Conservation (phyloP, 371 early-diverging fungal species). For the Mucor indicus region DNA sequence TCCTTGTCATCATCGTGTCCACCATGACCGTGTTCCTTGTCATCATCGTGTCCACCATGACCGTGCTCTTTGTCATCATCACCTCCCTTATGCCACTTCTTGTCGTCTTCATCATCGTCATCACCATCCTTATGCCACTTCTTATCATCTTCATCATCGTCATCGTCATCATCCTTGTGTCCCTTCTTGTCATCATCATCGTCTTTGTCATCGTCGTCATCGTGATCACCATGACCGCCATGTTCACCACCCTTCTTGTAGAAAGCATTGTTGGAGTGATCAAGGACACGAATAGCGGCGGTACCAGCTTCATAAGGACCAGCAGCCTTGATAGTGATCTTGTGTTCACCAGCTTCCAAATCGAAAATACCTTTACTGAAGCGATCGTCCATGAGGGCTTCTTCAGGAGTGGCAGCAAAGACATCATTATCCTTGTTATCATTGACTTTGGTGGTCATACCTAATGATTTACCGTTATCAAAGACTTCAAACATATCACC, state of each 20-base stretch:
- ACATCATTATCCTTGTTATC: constrained; percentile 20
- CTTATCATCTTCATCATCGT: too few species aligned
- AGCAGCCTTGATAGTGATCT: constrained; percentile 40
- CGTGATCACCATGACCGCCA: too few species aligned
- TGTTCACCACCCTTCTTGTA: constrained; percentile 24
- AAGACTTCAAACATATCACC: constrained; percentile 45
- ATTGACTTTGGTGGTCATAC: constrained; percentile 33
- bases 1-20: too few species aligned
- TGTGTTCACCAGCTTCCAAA: constrained; percentile 38
- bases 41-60: too few species aligned
- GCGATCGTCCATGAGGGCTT: constrained; percentile 37
- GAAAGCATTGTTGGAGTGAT: constrained; percentile 9
- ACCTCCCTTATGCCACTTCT: too few species aligned
- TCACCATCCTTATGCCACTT: too few species aligned
- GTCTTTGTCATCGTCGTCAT: too few species aligned
- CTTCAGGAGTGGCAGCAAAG: constrained; percentile 45
- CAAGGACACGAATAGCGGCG: constrained; percentile 44
- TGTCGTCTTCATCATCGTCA: too few species aligned
- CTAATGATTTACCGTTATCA: constrained; percentile 38
- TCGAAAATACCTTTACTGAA: constrained; percentile 43
- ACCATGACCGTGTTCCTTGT: too few species aligned
- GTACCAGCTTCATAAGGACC: constrained; percentile 48
- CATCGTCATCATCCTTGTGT: not conserved
- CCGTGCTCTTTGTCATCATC: too few species aligned
- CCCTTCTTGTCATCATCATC: too few species aligned